Evolutionary conservation across 169 alveolate species (phyloP).

Genomic region (Besnoitia besnoiti): DNA sequence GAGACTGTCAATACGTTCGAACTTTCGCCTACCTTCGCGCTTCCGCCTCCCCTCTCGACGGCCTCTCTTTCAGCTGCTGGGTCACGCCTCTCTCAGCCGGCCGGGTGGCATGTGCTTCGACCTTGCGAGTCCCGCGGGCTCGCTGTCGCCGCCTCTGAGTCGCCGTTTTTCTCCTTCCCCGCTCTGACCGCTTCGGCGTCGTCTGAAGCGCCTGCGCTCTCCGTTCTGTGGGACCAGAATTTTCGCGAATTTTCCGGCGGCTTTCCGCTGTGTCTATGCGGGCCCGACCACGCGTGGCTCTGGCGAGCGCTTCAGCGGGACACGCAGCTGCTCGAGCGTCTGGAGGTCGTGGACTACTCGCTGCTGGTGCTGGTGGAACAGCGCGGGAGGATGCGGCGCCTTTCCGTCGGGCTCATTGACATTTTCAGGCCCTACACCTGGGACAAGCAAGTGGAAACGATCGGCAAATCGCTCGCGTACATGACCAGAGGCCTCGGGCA

Average conservation of each 20-base stretch:
- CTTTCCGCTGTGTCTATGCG: slow-evolving; percentile 39
- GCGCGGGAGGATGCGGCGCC: background rate
- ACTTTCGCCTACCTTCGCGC: too few relatives aligned
- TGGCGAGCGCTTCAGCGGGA: slow-evolving; percentile 41
- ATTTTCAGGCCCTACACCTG: slow-evolving; percentile 65
- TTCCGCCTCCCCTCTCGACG: too few relatives aligned
- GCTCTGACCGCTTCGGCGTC: background rate
- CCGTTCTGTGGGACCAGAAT: slow-evolving; percentile 71
- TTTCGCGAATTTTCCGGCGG: slow-evolving; percentile 67
- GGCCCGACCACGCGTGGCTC: background rate
- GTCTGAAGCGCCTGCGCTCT: slow-evolving; percentile 13
- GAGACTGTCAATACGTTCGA: too few relatives aligned
- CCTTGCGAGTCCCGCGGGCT: background rate
- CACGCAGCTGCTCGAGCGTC: slow-evolving; percentile 48
- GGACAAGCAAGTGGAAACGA: slow-evolving; percentile 68
- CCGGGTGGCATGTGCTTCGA: background rate
- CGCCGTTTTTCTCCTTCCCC: slow-evolving; percentile 10
- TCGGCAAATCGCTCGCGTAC: slow-evolving; percentile 57
- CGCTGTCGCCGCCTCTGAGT: background rate
- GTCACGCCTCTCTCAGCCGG: too few relatives aligned
- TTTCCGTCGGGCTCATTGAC: slow-evolving; percentile 50
- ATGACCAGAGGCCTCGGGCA: slow-evolving; percentile 23
- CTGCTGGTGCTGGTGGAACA: slow-evolving; percentile 63
- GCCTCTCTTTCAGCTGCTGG: too few relatives aligned
- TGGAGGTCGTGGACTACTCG: slow-evolving; percentile 69